Base-by-base conservation (phyloP, 176 grass and related monocot genomes). In the Aegilops bicornis region DNA sequence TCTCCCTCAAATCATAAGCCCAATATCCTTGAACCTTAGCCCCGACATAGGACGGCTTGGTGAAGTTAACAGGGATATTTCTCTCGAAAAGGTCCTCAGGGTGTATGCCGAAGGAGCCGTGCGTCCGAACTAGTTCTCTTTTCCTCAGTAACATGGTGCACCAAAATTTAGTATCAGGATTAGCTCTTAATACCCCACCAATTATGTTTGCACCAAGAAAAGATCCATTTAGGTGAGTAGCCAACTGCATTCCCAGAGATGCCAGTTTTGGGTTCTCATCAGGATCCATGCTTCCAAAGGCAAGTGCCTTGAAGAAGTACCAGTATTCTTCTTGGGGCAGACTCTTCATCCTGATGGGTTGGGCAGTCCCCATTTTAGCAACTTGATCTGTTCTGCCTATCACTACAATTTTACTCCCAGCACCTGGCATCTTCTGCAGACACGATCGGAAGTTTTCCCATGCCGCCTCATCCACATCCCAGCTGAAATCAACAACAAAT, bases 301-400 rank as follows among this genome's bases (percentile, higher is more conserved):
- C 36, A 31, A 82, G 73, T 5, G 79, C 79, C 39, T 73, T 79
- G 73, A 90, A 83, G 83, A 62, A 87, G 32, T 80, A 87, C 61
- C 83, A 69, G 67, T 87, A 83, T 43, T 87, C 79, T 20, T 91
- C 85, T 17, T 66, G 79, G 9, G 85, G 79, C 43, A 91, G 64
- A 27, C 19, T 59, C 20, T 91, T 82, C 8, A 91, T 3, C 16
- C 78, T 80, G 64, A 91, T 71, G 3, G 89, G 86, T 17, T 40
- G 11, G 2, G 35, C 11, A 4, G 78, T 86, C 8, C 80, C 85
- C 4, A 68, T 69, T 5, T 47, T 67, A 2, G 60, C 64, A 43
- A 63, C 11, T 1, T 76, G 0, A 0, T 85, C 73, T 32, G 79
- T 59, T 45, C 17, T 60, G 23, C 52, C n/a, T 8, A 78, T 72